These are phyloP conservation scores for Inga oerstediana DNA, from an alignment of 306 rosid species.

Conservation along the genomic window DNA sequence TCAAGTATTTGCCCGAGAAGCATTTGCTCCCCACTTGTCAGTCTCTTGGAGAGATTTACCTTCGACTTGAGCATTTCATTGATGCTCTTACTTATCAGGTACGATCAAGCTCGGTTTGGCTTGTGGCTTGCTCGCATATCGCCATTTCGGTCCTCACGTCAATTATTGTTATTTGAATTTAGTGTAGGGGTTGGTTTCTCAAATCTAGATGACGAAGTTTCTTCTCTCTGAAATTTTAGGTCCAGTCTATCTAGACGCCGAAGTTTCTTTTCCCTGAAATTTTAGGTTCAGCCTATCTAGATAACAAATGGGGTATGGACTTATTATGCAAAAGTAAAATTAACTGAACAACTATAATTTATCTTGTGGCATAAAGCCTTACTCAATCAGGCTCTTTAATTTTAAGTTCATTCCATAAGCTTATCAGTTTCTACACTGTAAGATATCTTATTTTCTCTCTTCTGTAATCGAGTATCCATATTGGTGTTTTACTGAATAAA, in stretches of 20 bases:
- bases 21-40: constrained; percentile 83
- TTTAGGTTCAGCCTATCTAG: not conserved
- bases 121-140: not conserved
- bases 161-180: not conserved
- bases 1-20: constrained; percentile 53
- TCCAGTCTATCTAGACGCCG: not conserved
- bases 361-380: not conserved
- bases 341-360: not conserved
- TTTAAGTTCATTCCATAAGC: not conserved
- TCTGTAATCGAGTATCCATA: not conserved
- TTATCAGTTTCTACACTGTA: not conserved
- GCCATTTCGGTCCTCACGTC: not conserved
- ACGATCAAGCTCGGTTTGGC: not conserved
- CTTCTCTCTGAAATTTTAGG: not conserved
- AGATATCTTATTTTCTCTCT: not conserved
- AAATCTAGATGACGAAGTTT: not conserved
- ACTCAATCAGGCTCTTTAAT: not conserved
- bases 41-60: constrained; percentile 88
- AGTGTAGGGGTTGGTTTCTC: not conserved
- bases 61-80: constrained; percentile 65
- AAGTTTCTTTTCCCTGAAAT: not conserved
- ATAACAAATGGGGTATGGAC: not conserved
- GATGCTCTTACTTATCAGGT: constrained; percentile 84
- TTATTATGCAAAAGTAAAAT: not conserved
- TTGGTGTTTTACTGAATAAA: too few relatives aligned